phyloP scores from a whole-genome alignment of 2,329 filamentous ascomycete species.

The Daldinia sp. region DNA sequence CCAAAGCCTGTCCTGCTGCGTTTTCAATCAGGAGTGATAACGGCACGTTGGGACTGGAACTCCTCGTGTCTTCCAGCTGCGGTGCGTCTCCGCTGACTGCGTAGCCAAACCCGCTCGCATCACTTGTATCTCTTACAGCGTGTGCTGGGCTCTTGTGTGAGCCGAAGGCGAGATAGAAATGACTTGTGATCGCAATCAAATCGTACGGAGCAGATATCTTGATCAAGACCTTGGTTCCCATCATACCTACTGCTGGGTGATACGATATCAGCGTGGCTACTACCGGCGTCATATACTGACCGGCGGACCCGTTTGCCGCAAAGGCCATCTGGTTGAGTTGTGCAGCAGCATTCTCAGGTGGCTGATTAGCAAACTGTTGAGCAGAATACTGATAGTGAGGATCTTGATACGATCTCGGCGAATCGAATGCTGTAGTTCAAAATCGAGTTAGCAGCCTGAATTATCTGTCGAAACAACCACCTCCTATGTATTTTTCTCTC shows the following conservation, averaged over 20 bases:
- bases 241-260: slow-evolving; percentile 72
- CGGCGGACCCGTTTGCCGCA: slow-evolving; percentile 68
- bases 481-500: too few relatives aligned
- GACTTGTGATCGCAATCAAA: slow-evolving; percentile 65
- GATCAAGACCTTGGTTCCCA: slow-evolving; percentile 75
- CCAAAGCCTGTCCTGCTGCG: slow-evolving; percentile 61
- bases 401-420: slow-evolving; percentile 68
- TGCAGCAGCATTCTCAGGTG: slow-evolving; percentile 58
- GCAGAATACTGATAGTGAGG: slow-evolving; percentile 61
- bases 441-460: slow-evolving; percentile 42
- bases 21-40: slow-evolving; percentile 63
- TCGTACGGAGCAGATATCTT: slow-evolving; percentile 81
- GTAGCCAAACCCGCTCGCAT: slow-evolving; percentile 72
- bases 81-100: slow-evolving; percentile 77
- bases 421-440: slow-evolving; percentile 61
- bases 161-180: slow-evolving; percentile 79
- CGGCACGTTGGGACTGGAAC: slow-evolving; percentile 60
- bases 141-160: slow-evolving; percentile 74
- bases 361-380: slow-evolving; percentile 57
- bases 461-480: background rate
- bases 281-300: slow-evolving; percentile 71
- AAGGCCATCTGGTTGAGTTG: slow-evolving; percentile 66
- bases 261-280: slow-evolving; percentile 73
- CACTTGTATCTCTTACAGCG: slow-evolving; percentile 67
- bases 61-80: slow-evolving; percentile 60